Conservation (phyloP, 2,329 filamentous ascomycete genomes). For the Ophiostoma novo-ulmi region DNA sequence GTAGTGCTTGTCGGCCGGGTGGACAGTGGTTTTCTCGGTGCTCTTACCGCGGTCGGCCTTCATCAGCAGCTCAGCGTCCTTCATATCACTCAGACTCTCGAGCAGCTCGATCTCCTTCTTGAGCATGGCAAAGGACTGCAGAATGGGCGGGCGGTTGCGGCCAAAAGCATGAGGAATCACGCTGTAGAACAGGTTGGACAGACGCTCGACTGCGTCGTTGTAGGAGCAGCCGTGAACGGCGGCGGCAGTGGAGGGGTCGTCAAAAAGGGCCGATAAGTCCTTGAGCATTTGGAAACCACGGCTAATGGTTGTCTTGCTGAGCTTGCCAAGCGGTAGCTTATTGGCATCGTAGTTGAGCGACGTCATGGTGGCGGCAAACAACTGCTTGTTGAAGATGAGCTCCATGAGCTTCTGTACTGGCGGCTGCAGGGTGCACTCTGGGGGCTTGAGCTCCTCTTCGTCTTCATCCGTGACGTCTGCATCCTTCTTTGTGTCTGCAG, state of each 20-base stretch:
- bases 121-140: slow-evolving; percentile 48
- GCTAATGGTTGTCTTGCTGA: slow-evolving; percentile 71
- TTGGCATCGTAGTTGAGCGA: slow-evolving; percentile 65
- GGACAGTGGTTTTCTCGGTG: slow-evolving; percentile 41
- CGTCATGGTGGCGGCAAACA: slow-evolving; percentile 63
- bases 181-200: slow-evolving; percentile 76
- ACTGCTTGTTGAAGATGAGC: slow-evolving; percentile 75
- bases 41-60: slow-evolving; percentile 56
- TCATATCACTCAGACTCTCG: slow-evolving; percentile 79
- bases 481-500: slow-evolving; percentile 24
- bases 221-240: slow-evolving; percentile 40
- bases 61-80: slow-evolving; percentile 72
- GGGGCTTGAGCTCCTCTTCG: slow-evolving; percentile 33
- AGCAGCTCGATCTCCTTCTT: slow-evolving; percentile 75
- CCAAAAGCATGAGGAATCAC: slow-evolving; percentile 79
- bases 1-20: slow-evolving; percentile 69
- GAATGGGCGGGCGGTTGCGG: slow-evolving; percentile 65
- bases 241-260: slow-evolving; percentile 45
- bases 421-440: slow-evolving; percentile 53
- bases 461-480: slow-evolving; percentile 34
- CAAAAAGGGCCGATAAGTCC: slow-evolving; percentile 63
- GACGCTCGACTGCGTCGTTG: slow-evolving; percentile 47
- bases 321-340: slow-evolving; percentile 77
- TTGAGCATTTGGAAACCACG: slow-evolving; percentile 73
- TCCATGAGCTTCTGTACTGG: slow-evolving; percentile 65